Base-by-base conservation (phyloP, 768 basidiomycete species). In the Chlorophyllum brunneum region DNA sequence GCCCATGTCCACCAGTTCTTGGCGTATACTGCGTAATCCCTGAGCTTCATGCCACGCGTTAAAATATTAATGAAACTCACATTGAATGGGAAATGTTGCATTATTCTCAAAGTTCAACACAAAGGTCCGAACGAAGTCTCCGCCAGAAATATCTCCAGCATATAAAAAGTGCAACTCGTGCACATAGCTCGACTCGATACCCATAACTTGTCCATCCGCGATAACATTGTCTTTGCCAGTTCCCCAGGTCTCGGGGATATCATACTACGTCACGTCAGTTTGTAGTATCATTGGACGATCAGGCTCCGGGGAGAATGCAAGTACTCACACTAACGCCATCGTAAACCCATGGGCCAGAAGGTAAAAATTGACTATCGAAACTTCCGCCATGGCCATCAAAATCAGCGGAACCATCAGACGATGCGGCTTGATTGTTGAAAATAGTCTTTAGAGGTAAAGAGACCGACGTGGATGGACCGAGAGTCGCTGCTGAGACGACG, bases 151-250 rank as follows among this genome's bases (percentile, higher is more conserved):
- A 41, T 75, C 75, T 22, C 73, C 75, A 18, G 75, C 67, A 56
- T 79, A 80, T 9, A 79, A 55, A 44, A 79, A 65, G 51, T 79
- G 76, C 22, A 81, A 59, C 53, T 80, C 69, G 53, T 80, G 79
- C 1, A 71, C 65, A 54, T 61, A 68, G 0, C 67, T 69, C n/a
- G 65, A 59, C 0, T 61, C 46, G 6, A 59, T 48, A 16, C 75
- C 61, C 5, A 62, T 53, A 10, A 81, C 60, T 52, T 81, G 79
- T 1, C 70, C 69, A 5, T 70, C 54, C 13, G 75, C 67, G 24
- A 80, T 59, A 22, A 78, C 63, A 50, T 81, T 81, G 55, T 81
- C 78, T 15, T 64, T 36, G 6, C 51, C 58, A 9, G 39, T 33
- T n/a, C 75, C 75, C 75, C 78, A 77, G 1, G 58, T 45, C 6